Conservation (phyloP, 2,329 filamentous ascomycete genomes). For the Cercospora sojina region DNA sequence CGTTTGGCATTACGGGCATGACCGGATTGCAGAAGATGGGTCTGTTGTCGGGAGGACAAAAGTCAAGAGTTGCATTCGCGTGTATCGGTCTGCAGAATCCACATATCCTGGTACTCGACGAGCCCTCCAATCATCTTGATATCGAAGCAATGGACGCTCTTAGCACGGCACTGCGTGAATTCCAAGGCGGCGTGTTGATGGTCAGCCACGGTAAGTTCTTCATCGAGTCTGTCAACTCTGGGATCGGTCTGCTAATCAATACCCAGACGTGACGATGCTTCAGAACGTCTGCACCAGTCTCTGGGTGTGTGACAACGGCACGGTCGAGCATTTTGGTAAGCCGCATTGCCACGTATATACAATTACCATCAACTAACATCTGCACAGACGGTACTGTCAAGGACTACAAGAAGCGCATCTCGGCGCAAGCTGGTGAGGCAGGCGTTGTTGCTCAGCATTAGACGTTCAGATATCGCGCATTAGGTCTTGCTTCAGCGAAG, state of each 20-base stretch:
- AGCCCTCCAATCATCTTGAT: conserved; percentile 97
- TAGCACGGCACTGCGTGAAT: conserved; percentile 75
- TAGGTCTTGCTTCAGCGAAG: background rate
- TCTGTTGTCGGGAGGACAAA: conserved; percentile 91
- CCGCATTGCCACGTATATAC: conserved; percentile 34
- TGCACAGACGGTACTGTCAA: conserved; percentile 71
- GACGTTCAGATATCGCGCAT: background rate
- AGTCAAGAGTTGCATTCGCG: conserved; percentile 97
- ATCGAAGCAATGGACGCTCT: conserved; percentile 98
- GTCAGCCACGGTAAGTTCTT: conserved; percentile 71
- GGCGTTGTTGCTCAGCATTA: conserved; percentile 63
- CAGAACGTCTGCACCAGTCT: conserved; percentile 91
- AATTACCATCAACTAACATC: background rate
- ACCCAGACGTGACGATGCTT: conserved; percentile 75
- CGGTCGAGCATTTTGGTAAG: conserved; percentile 81
- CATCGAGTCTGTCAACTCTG: conserved; percentile 8
- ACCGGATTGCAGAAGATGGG: conserved; percentile 96
- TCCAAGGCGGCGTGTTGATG: conserved; percentile 95
- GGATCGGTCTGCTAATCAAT: background rate
- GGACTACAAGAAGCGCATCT: conserved; percentile 96
- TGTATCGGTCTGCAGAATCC: conserved; percentile 90
- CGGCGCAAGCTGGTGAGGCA: conserved; percentile 66
- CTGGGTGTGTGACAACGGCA: conserved; percentile 95
- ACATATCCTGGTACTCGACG: conserved; percentile 95
- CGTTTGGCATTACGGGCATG: conserved; percentile 82